phyloP scores from a whole-genome alignment of 805 yeast genomes.

The Lachancea waltii region DNA sequence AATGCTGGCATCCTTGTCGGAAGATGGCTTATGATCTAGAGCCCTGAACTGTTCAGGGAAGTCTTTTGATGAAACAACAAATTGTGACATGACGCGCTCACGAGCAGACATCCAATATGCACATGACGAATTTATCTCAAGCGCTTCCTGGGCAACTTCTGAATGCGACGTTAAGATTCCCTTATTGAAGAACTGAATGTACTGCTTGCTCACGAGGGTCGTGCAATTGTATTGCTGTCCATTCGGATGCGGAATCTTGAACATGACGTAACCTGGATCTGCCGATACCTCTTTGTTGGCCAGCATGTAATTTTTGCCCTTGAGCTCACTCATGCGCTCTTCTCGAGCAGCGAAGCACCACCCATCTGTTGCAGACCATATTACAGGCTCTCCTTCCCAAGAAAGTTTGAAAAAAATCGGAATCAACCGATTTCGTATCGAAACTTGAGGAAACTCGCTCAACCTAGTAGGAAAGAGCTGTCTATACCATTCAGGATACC shows the following conservation, averaged over 20 bases:
- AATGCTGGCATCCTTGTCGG: constrained; percentile 45
- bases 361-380: constrained; percentile 74
- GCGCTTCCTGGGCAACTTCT: constrained; percentile 67
- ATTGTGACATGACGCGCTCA: constrained; percentile 75
- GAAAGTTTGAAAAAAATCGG: constrained; percentile 69
- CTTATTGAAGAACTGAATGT: constrained; percentile 62
- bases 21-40: constrained; percentile 9
- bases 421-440: constrained; percentile 67
- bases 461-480: constrained; percentile 39
- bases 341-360: constrained; percentile 75
- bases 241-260: constrained; percentile 83
- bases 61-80: constrained; percentile 58
- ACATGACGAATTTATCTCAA: constrained; percentile 68
- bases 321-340: constrained; percentile 27
- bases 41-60: constrained; percentile 23
- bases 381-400: constrained; percentile 81
- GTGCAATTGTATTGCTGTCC: constrained; percentile 73
- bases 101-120: constrained; percentile 93
- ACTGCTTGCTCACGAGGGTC: constrained; percentile 70
- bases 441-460: constrained; percentile 45
- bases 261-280: constrained; percentile 31
- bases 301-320: constrained; percentile 33
- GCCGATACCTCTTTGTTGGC: constrained; percentile 18
- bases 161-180: constrained; percentile 66
- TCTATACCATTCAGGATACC: constrained; percentile 91